These are phyloP conservation scores for Coemansia sp. DNA, from an alignment of 192 early-diverging fungal genomes.

Conservation along the genomic window DNA sequence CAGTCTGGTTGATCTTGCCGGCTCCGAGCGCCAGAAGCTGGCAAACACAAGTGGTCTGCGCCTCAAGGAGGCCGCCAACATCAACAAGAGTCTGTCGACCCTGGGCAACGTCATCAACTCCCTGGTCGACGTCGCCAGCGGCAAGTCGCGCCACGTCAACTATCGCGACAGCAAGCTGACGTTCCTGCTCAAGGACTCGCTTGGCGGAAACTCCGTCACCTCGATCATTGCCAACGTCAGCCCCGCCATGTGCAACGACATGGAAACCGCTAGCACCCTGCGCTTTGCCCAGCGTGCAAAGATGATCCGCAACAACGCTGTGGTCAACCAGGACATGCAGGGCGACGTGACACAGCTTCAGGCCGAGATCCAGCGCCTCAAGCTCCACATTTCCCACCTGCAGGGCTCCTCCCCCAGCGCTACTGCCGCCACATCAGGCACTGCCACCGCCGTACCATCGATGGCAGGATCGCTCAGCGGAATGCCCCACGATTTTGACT, in stretches of 20 bases:
- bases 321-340: slow-evolving; percentile 68
- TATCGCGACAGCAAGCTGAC: slow-evolving; percentile 72
- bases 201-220: slow-evolving; percentile 70
- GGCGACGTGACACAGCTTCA: slow-evolving; percentile 64
- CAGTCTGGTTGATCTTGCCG: slow-evolving; percentile 80
- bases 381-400: slow-evolving; percentile 48
- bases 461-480: slow-evolving; percentile 3
- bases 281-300: slow-evolving; percentile 71
- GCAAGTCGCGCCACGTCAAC: slow-evolving; percentile 63
- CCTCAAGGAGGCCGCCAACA: slow-evolving; percentile 77
- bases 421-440: background rate
- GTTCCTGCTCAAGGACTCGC: slow-evolving; percentile 65
- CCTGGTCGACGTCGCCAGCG: slow-evolving; percentile 62
- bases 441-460: background rate
- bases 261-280: slow-evolving; percentile 64
- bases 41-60: slow-evolving; percentile 64
- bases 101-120: slow-evolving; percentile 86
- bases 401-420: background rate
- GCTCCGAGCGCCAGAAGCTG: slow-evolving; percentile 69
- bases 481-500: background rate
- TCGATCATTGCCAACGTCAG: slow-evolving; percentile 67
- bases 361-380: slow-evolving; percentile 61
- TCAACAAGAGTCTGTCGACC: slow-evolving; percentile 78
- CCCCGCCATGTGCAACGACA: slow-evolving; percentile 55
- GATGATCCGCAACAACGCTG: slow-evolving; percentile 71